Conservation (phyloP, 2,329 filamentous ascomycete species). For the Neofusicoccum kwambonambiense region DNA sequence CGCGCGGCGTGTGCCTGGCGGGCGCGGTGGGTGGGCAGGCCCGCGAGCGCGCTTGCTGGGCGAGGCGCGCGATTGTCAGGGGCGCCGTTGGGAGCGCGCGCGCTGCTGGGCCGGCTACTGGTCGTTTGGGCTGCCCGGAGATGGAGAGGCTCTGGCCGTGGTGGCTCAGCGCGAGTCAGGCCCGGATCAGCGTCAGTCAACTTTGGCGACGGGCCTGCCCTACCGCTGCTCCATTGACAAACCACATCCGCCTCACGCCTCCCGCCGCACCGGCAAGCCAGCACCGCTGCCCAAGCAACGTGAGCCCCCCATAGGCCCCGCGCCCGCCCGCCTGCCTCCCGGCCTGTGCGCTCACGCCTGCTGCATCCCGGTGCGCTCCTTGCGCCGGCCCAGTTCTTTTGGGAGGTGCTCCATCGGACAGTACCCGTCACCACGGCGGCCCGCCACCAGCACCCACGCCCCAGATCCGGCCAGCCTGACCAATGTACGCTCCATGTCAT, state of each 20-base stretch:
- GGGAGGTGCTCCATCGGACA: slow-evolving; percentile 6
- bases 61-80: background rate
- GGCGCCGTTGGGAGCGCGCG: background rate
- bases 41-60: too few relatives aligned
- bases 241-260: background rate
- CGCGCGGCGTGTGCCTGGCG: background rate
- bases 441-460: slow-evolving; percentile 35
- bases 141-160: background rate
- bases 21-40: background rate
- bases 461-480: slow-evolving; percentile 29
- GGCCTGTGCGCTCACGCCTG: slow-evolving; percentile 1
- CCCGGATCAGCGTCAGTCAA: slow-evolving; percentile 3
- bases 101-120: background rate
- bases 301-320: slow-evolving; percentile 5
- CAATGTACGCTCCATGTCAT: slow-evolving; percentile 46
- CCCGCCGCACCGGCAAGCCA: background rate
- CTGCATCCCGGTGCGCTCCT: background rate
- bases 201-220: background rate
- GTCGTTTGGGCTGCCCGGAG: too few relatives aligned
- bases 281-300: slow-evolving; percentile 4
- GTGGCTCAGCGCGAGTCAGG: background rate
- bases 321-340: background rate
- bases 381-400: slow-evolving; percentile 1
- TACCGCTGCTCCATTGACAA: background rate
- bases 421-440: slow-evolving; percentile 20